Conservation (phyloP, 2,329 filamentous ascomycete species). For the Claviceps sp. region DNA sequence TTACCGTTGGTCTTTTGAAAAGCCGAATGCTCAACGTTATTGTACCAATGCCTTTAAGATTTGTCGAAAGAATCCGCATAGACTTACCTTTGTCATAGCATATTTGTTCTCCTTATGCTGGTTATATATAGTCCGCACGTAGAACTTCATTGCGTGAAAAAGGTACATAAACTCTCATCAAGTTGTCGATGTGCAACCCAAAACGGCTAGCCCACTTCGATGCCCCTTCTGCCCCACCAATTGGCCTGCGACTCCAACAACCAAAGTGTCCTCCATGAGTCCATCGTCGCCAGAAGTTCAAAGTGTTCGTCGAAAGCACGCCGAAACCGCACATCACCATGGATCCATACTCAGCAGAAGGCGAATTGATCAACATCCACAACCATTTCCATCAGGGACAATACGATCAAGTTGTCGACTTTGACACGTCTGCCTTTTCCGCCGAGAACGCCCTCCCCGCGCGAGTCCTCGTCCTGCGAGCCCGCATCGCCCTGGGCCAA, state of each 20-base stretch:
- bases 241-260: slow-evolving; percentile 1
- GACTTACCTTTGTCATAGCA: too few relatives aligned
- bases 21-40: too few relatives aligned
- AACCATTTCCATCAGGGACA: slow-evolving; percentile 67
- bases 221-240: slow-evolving; percentile 1
- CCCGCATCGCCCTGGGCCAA: slow-evolving; percentile 72
- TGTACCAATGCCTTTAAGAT: too few relatives aligned
- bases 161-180: neutral
- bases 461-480: slow-evolving; percentile 65
- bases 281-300: slow-evolving; percentile 1
- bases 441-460: slow-evolving; percentile 64
- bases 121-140: neutral
- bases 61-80: too few relatives aligned
- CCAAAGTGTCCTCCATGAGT: slow-evolving; percentile 5
- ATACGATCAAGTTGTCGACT: slow-evolving; percentile 76
- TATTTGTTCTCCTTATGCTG: neutral
- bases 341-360: slow-evolving; percentile 59
- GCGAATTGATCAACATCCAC: slow-evolving; percentile 59
- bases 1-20: too few relatives aligned
- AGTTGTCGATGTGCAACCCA: neutral
- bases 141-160: neutral
- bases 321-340: slow-evolving; percentile 29
- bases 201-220: neutral
- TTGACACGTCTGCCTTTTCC: slow-evolving; percentile 69
- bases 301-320: neutral